Conservation (phyloP, 2,329 filamentous ascomycete species). For the Ambrosiella cleistominuta region DNA sequence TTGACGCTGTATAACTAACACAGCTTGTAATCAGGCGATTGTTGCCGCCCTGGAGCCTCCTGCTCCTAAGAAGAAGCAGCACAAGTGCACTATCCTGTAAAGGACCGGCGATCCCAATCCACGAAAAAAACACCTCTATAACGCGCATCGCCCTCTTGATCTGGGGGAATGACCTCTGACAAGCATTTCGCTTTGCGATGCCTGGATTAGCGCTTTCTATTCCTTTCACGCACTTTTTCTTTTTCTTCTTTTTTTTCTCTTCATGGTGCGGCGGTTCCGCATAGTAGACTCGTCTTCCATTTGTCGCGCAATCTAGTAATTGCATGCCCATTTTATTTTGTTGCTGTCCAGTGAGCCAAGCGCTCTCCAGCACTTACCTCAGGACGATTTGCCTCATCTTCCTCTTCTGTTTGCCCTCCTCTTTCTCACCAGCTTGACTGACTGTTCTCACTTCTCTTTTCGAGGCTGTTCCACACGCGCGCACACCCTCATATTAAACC, state of each 20-base stretch:
- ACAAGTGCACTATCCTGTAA: conserved; percentile 55
- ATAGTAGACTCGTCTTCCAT: not conserved
- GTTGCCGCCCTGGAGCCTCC: conserved; percentile 87
- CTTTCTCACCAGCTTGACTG: not conserved
- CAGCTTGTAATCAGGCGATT: conserved; percentile 49
- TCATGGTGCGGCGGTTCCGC: not conserved
- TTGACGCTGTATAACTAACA: too few species aligned
- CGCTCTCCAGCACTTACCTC: too few species aligned
- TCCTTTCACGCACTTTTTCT: conserved; percentile 5
- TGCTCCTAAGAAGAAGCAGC: conserved; percentile 57
- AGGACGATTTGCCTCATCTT: too few species aligned
- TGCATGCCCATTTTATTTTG: not conserved
- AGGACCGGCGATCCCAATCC: not conserved
- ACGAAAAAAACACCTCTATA: not conserved
- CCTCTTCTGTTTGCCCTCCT: not conserved
- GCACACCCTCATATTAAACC: not conserved
- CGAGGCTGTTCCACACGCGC: too few species aligned
- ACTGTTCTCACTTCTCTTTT: not conserved
- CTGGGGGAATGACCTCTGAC: not conserved
- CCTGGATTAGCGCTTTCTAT: conserved; percentile 7
- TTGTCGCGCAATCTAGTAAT: not conserved
- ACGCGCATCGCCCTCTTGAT: not conserved
- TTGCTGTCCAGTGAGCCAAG: too few species aligned
- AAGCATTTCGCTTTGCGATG: not conserved
- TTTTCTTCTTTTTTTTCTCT: conserved; percentile 1